Conservation (phyloP, 2,329 filamentous ascomycete species). For the Fusarium sp. region DNA sequence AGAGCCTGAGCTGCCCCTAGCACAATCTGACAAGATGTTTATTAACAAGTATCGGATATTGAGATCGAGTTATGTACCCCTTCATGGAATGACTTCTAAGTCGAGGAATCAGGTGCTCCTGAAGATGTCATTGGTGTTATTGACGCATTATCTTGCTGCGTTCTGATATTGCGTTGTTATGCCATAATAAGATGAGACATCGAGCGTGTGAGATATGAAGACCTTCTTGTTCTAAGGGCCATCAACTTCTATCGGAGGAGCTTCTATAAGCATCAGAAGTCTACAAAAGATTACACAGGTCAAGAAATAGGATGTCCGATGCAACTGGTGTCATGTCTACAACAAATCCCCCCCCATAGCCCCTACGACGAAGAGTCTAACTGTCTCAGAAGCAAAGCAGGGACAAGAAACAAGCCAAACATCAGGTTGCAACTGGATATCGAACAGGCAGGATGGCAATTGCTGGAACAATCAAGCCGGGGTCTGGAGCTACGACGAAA, state of each 20-base stretch:
- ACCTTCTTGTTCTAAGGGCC: conserved; percentile 7
- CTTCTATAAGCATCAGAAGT: not conserved
- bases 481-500: not conserved
- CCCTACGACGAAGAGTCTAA: not conserved
- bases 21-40: not conserved
- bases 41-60: not conserved
- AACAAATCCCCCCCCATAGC: not conserved
- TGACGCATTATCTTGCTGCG: conserved; percentile 3
- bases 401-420: conserved; percentile 28
- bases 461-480: conserved; percentile 6
- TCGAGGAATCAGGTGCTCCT: conserved; percentile 1
- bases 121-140: not conserved
- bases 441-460: conserved; percentile 18
- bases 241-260: not conserved
- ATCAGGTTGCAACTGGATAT: conserved; percentile 27
- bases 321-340: not conserved
- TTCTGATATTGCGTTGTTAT: conserved; percentile 11
- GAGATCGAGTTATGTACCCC: not conserved
- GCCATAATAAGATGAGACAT: conserved; percentile 25
- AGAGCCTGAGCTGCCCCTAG: not conserved
- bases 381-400: conserved; percentile 4
- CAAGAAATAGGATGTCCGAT: conserved; percentile 18
- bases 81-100: not conserved
- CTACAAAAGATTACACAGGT: conserved; percentile 10
- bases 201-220: conserved; percentile 14